phyloP scores from a whole-genome alignment of 2,329 filamentous ascomycete genomes.

The Fusarium falciforme region DNA sequence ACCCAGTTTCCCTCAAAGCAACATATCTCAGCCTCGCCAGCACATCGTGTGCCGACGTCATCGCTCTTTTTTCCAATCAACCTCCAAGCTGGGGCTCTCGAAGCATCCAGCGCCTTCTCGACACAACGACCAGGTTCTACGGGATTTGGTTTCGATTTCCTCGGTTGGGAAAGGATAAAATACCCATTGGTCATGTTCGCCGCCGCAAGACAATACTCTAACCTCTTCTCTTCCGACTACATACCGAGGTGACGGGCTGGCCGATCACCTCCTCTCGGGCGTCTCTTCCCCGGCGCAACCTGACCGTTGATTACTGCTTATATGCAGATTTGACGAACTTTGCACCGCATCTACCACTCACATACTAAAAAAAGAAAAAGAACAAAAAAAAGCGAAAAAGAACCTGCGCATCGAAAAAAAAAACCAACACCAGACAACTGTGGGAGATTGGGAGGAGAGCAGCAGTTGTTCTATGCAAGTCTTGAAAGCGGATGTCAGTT shows the following conservation, averaged over 20 bases:
- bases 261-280: constrained; percentile 60
- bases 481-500: constrained; percentile 45
- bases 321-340: constrained; percentile 38
- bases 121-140: constrained; percentile 43
- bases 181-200: constrained; percentile 64
- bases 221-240: constrained; percentile 69
- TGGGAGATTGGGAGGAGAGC: constrained; percentile 45
- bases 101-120: constrained; percentile 46
- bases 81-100: constrained; percentile 40
- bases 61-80: constrained; percentile 39
- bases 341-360: constrained; percentile 24
- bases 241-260: constrained; percentile 70
- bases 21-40: constrained; percentile 27
- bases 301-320: constrained; percentile 36
- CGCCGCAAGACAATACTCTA: constrained; percentile 64
- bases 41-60: constrained; percentile 45
- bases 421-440: constrained; percentile 28
- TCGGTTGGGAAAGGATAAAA: constrained; percentile 48
- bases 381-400: constrained; percentile 50
- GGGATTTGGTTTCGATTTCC: constrained; percentile 47
- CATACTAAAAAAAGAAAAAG: constrained; percentile 31
- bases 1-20: constrained; percentile 36
- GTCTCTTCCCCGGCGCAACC: constrained; percentile 45
- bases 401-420: constrained; percentile 6
- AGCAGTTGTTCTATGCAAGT: constrained; percentile 29